Conservation (phyloP, 2,329 filamentous ascomycete species). For the Neurospora crassa region DNA sequence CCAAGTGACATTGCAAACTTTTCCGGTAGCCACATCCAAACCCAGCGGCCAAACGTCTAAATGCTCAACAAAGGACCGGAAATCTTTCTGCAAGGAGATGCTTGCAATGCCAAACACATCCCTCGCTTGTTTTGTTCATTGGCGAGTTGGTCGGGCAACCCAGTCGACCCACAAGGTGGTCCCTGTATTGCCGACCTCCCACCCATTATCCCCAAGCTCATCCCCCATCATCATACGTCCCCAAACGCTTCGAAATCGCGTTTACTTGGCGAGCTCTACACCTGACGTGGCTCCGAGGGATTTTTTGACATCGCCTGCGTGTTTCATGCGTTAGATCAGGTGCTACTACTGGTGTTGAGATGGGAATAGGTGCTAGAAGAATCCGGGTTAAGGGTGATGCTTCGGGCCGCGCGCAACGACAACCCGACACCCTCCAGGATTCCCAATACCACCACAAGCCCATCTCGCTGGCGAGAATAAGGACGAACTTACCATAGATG, state of each 20-base stretch:
- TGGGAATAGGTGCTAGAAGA: not conserved
- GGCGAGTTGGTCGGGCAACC: not conserved
- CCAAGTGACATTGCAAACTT: not conserved
- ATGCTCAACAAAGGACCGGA: not conserved
- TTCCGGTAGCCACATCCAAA: not conserved
- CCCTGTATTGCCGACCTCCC: not conserved
- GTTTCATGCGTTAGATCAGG: not conserved
- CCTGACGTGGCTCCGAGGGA: slow-evolving; percentile 62
- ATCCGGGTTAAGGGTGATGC: slow-evolving; percentile 24
- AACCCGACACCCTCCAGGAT: not conserved
- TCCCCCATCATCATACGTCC: not conserved
- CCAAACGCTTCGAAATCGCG: not conserved
- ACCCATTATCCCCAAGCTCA: not conserved
- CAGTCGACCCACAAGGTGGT: not conserved
- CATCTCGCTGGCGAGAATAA: not conserved
- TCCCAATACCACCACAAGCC: not conserved
- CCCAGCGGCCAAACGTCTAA: not conserved
- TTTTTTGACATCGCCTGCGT: slow-evolving; percentile 49
- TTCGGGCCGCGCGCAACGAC: not conserved
- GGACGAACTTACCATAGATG: slow-evolving; percentile 56
- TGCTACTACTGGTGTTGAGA: not conserved
- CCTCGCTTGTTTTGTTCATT: not conserved
- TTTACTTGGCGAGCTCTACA: slow-evolving; percentile 56
- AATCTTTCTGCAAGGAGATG: not conserved
- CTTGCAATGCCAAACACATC: not conserved